Evolutionary conservation across 163 green algal genomes (phyloP).

Genomic region (Trebouxiophyceae sp.): DNA sequence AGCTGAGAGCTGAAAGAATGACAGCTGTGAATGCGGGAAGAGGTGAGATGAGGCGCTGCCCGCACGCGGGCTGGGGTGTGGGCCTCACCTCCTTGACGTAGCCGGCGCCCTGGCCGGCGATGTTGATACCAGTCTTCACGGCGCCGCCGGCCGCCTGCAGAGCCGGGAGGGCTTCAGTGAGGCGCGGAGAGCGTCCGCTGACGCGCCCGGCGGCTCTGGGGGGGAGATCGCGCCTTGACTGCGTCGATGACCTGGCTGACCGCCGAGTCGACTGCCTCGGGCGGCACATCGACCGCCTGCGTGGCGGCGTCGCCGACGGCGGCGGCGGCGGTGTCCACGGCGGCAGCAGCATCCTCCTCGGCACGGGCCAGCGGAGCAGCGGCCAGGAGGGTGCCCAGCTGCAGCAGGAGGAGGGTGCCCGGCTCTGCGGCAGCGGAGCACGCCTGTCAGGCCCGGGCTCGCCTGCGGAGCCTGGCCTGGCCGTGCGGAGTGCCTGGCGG

Average conservation of each 20-base stretch:
- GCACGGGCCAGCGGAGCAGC: conserved; percentile 1
- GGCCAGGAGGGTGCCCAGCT: neutral
- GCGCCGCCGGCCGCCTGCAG: conserved; percentile 42
- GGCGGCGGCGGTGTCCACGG: neutral
- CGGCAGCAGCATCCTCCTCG: neutral
- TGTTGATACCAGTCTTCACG: conserved; percentile 46
- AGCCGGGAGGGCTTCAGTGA: no score
- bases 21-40: no score
- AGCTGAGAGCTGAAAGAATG: no score
- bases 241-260: conserved; percentile 44
- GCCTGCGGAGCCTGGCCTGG: no score
- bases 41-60: neutral
- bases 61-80: no score
- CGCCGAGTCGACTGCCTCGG: conserved; percentile 37
- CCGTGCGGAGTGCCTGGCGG: no score
- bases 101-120: conserved; percentile 18
- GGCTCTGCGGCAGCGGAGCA: conserved; percentile 1
- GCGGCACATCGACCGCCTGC: neutral
- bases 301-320: neutral
- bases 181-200: no score
- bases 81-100: conserved; percentile 21
- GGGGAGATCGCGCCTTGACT: conserved; percentile 33
- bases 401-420: neutral
- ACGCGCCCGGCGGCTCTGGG: neutral
- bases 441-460: no score